Base-by-base conservation (phyloP, 1,284 basidiomycete genomes). In the Papiliotrema terrestris region DNA sequence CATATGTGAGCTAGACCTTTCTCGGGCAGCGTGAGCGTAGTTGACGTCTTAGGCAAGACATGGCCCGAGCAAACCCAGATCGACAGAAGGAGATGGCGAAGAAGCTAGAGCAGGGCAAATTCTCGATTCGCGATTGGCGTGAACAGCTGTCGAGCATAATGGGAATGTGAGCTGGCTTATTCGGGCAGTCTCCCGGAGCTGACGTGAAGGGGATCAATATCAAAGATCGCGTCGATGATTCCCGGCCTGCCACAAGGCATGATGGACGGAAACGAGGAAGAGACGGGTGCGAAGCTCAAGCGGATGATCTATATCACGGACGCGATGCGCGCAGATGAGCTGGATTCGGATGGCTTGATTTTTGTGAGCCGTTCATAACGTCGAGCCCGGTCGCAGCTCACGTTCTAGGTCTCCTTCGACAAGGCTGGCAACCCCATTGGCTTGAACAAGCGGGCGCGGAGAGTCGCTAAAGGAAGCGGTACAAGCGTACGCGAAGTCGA, bases 251-350 rank as follows among this genome's bases (percentile, higher is more conserved):
- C 91, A 17, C 87, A 89, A 61, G 90, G 91, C 41, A 81, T 98
- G 72, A 82, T 98, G 54, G 86, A 88, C 69, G 93, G 90, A 39
- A 91, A 92, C 70, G 93, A 96, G 72, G 95, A 97, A 69, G 91
- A 91, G 37, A 86, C 89, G 1, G 62, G 71, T 3, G 77, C 84
- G 62, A 87, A 91, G 57, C 88, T 99, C 85, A 98, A 98, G 79
- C 86, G 93, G 59, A 94, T 99, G 90, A 89, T 98, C 63, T 98
- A 89, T 80, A 98, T 99, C 72, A 97, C 92, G 22, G 95, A 99
- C 77, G 92, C 90, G 68, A 99, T 99, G 95, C 91, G 92, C 41
- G 83, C 86, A 17, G 80, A 80, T 53, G 96, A 98, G 77, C 84
- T 98, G 54, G 93, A 98, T 78, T 95, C 91, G n/a, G 95, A 98